Evolutionary conservation across 108 stramenopile genomes (phyloP).

Genomic region (Cyclotella sp.): DNA sequence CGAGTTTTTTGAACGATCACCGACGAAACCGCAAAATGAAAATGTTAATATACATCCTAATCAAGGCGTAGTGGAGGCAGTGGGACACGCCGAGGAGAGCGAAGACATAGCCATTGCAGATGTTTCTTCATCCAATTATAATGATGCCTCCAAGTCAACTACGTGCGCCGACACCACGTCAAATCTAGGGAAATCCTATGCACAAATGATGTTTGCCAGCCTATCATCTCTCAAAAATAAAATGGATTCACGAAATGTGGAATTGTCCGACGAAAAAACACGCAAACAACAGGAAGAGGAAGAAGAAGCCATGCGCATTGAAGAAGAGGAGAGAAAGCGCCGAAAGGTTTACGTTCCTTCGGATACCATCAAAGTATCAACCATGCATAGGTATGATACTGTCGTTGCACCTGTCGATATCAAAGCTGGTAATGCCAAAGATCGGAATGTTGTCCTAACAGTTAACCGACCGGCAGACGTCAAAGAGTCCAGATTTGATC

Average conservation of each 20-base stretch:
- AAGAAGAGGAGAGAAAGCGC: constrained; percentile 55
- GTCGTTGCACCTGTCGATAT: constrained; percentile 3
- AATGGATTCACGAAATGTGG: constrained; percentile 41
- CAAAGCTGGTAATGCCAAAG: constrained; percentile 31
- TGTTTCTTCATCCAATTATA: constrained; percentile 12
- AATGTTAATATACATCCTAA: not conserved
- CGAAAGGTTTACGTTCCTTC: constrained; percentile 43
- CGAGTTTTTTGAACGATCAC: not conserved
- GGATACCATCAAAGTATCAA: constrained; percentile 37
- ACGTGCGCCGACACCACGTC: constrained; percentile 6
- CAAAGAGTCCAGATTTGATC: constrained; percentile 75
- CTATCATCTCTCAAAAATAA: constrained; percentile 38
- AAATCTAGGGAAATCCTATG: constrained; percentile 22
- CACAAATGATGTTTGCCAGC: constrained; percentile 48
- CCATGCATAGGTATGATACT: constrained; percentile 45
- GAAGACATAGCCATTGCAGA: constrained; percentile 5
- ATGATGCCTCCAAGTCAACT: not conserved
- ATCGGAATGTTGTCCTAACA: constrained; percentile 48
- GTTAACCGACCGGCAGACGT: constrained; percentile 69
- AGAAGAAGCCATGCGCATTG: constrained; percentile 32
- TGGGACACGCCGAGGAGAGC: not conserved
- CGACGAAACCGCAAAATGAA: constrained; percentile 10
- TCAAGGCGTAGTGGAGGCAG: constrained; percentile 10
- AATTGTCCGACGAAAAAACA: constrained; percentile 41
- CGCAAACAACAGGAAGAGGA: constrained; percentile 39